Conservation (phyloP, 495 filamentous ascomycete genomes). For the Oleoguttula mirabilis region DNA sequence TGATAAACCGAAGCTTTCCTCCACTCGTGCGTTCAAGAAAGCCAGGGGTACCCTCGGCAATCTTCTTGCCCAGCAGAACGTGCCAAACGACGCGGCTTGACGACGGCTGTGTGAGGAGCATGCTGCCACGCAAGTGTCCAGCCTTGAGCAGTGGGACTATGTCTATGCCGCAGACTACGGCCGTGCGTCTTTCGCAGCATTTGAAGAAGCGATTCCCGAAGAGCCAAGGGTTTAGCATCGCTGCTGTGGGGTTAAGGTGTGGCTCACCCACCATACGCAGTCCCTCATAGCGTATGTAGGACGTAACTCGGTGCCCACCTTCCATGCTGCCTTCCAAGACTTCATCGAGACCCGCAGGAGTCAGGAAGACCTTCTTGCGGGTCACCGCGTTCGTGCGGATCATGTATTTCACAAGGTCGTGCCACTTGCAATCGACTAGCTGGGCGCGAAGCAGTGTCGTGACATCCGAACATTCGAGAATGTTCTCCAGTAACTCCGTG, state of each 20-base stretch:
- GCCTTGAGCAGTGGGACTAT: neutral
- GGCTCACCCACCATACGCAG: too few species aligned
- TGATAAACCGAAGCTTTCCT: neutral
- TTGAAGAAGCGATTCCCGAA: too few species aligned
- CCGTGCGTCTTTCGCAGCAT: too few species aligned
- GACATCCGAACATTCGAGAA: neutral
- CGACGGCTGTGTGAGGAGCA: too few species aligned
- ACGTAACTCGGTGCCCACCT: neutral
- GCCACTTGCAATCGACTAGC: neutral
- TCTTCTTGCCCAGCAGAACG: too few species aligned
- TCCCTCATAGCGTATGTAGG: too few species aligned
- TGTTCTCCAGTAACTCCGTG: neutral
- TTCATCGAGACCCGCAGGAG: neutral
- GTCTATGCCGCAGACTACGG: too few species aligned
- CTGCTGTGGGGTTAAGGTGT: neutral
- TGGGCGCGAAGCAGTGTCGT: neutral
- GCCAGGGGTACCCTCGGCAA: too few species aligned
- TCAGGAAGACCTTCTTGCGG: slow-evolving; percentile 1
- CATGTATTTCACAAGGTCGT: neutral
- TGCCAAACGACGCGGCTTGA: too few species aligned
- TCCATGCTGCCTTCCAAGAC: neutral
- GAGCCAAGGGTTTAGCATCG: neutral
- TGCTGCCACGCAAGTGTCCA: too few species aligned
- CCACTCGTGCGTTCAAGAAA: too few species aligned
- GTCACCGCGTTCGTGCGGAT: neutral